These are phyloP conservation scores for Antitrichia curtipendula DNA, from an alignment of 225 moss, liverwort and hornwort species.

Conservation along the genomic window DNA sequence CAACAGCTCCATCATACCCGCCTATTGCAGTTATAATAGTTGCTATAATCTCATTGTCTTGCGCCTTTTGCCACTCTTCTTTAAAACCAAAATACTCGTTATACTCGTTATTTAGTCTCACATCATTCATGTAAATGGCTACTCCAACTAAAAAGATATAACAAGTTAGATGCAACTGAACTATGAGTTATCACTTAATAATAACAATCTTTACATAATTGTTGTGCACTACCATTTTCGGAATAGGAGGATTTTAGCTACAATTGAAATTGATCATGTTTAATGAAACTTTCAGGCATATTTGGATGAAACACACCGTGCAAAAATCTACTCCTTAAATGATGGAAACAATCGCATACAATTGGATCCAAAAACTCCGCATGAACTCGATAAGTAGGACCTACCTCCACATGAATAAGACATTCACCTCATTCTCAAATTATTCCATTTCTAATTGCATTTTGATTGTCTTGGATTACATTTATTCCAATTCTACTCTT, in stretches of 20 bases:
- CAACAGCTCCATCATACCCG: conserved; percentile 75
- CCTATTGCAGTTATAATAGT: conserved; percentile 79
- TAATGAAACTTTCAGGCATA: neutral
- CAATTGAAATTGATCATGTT: neutral
- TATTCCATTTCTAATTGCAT: neutral
- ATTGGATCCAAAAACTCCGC: neutral
- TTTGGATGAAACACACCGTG: neutral
- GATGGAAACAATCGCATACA: neutral
- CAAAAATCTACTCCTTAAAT: neutral
- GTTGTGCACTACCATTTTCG: neutral
- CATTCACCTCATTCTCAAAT: neutral
- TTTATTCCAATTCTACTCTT: neutral
- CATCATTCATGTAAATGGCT: conserved; percentile 15
- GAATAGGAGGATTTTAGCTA: neutral
- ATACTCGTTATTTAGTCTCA: conserved; percentile 5
- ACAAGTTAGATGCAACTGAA: neutral
- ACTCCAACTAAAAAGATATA: neutral
- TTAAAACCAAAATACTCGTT: neutral
- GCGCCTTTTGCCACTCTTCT: neutral
- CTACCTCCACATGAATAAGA: neutral
- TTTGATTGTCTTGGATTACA: neutral
- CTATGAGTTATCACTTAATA: neutral
- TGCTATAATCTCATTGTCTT: conserved; percentile 22
- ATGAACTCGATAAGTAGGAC: neutral
- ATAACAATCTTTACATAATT: neutral